These are phyloP conservation scores for Cercospora sesami DNA, from an alignment of 2,329 filamentous ascomycete genomes.

Conservation along the genomic window DNA sequence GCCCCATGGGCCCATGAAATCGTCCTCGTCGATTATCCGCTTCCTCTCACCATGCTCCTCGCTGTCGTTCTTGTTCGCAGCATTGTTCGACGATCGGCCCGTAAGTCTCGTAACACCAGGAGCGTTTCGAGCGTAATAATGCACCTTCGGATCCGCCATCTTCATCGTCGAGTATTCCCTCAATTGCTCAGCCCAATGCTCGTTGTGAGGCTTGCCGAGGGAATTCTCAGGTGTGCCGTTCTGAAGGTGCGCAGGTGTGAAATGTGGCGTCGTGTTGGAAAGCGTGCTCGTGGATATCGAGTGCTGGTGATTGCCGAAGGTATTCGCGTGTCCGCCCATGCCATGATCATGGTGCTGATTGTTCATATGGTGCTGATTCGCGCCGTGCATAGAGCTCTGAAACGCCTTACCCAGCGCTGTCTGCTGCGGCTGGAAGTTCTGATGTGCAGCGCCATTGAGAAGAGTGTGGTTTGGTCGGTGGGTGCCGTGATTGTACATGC, in stretches of 20 bases:
- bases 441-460: slow-evolving; percentile 68
- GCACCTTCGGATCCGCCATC: slow-evolving; percentile 44
- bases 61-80: slow-evolving; percentile 53
- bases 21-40: slow-evolving; percentile 56
- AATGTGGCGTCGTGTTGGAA: slow-evolving; percentile 64
- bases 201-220: slow-evolving; percentile 59
- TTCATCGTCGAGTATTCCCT: slow-evolving; percentile 46
- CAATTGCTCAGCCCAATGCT: slow-evolving; percentile 87
- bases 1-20: slow-evolving; percentile 71
- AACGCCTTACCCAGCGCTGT: slow-evolving; percentile 67
- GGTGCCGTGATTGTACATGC: slow-evolving; percentile 71
- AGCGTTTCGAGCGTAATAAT: slow-evolving; percentile 74
- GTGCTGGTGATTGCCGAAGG: slow-evolving; percentile 61
- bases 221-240: slow-evolving; percentile 58
- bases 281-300: slow-evolving; percentile 63
- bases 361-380: slow-evolving; percentile 41
- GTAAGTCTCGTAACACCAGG: slow-evolving; percentile 34
- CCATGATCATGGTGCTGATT: slow-evolving; percentile 49
- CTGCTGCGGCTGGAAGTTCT: slow-evolving; percentile 54
- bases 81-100: slow-evolving; percentile 29
- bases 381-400: slow-evolving; percentile 58
- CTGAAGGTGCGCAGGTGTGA: slow-evolving; percentile 59
- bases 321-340: slow-evolving; percentile 57
- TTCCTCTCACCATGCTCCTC: slow-evolving; percentile 60
- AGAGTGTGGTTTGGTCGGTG: slow-evolving; percentile 71